phyloP scores from a whole-genome alignment of 208 protist genomes.

The Wallacemonas sp. region DNA sequence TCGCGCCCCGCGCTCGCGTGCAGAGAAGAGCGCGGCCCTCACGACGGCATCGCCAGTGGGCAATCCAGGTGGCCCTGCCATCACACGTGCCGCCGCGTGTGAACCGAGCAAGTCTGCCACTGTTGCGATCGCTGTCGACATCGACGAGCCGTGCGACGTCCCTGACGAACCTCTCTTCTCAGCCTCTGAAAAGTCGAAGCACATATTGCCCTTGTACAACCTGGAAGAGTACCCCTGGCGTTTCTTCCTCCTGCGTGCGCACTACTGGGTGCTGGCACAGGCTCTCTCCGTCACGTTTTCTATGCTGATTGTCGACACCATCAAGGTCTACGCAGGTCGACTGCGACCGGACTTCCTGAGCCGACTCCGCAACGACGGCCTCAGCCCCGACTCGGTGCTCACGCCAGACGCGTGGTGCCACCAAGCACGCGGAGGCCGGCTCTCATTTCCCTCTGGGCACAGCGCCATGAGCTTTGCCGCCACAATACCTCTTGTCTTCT shows the following conservation, averaged over 20 bases:
- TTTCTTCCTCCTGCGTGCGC: slow-evolving; percentile 28
- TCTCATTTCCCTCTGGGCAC: slow-evolving; percentile 55
- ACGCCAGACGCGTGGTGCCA: slow-evolving; percentile 19
- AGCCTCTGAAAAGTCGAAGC: not conserved
- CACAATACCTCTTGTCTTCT: slow-evolving; percentile 39
- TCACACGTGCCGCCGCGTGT: no score
- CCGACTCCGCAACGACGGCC: slow-evolving; percentile 30
- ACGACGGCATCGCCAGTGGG: not conserved
- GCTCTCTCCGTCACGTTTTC: slow-evolving; percentile 43
- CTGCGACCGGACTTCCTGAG: slow-evolving; percentile 65
- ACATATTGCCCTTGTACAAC: not conserved
- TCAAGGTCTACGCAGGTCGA: slow-evolving; percentile 65
- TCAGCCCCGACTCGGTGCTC: slow-evolving; percentile 11
- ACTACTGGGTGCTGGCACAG: slow-evolving; percentile 64
- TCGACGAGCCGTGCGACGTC: not conserved
- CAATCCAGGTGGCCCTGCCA: no score
- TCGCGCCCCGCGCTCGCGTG: not conserved
- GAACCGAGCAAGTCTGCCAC: not conserved
- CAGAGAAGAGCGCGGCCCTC: not conserved
- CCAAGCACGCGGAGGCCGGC: slow-evolving; percentile 31
- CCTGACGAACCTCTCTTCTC: slow-evolving; percentile 4
- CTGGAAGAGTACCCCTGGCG: slow-evolving; percentile 6
- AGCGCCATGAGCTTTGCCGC: slow-evolving; percentile 38
- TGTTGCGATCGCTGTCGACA: not conserved
- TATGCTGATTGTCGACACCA: slow-evolving; percentile 42